Conservation (phyloP, 306 rosid genomes). For the Inga oerstediana region DNA sequence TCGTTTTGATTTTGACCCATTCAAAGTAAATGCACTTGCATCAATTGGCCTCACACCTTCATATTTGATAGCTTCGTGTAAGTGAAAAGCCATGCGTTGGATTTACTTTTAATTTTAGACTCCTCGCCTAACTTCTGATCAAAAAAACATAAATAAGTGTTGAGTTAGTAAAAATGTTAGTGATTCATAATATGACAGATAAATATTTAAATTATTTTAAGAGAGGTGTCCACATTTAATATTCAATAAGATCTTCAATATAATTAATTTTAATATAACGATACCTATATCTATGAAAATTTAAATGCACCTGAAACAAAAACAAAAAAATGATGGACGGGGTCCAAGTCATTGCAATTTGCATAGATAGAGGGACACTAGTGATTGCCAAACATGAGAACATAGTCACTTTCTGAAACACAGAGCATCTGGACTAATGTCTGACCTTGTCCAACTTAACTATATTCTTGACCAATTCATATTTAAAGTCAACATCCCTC, state of each 20-base stretch:
- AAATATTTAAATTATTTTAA: no score
- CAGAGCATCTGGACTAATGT: neutral
- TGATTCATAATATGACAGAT: accelerated
- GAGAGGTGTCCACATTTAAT: no score
- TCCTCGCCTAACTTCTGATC: no score
- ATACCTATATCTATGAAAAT: no score
- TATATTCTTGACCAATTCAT: neutral
- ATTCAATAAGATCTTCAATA: accelerated
- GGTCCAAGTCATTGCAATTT: neutral
- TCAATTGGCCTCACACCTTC: no score
- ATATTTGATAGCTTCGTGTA: no score
- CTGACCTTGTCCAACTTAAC: neutral
- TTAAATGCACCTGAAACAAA: neutral
- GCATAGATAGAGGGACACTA: neutral
- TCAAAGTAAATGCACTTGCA: neutral
- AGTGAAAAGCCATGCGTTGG: no score
- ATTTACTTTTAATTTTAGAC: no score
- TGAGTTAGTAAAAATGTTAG: no score
- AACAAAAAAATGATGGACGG: neutral
- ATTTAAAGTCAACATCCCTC: neutral
- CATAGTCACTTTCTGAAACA: neutral
- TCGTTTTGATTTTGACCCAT: slow-evolving; percentile 10
- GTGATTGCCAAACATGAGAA: slow-evolving; percentile 7
- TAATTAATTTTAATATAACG: no score
- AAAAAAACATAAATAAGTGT: no score